phyloP scores from a whole-genome alignment of 768 basidiomycete genomes.

The Mycena rosella region DNA sequence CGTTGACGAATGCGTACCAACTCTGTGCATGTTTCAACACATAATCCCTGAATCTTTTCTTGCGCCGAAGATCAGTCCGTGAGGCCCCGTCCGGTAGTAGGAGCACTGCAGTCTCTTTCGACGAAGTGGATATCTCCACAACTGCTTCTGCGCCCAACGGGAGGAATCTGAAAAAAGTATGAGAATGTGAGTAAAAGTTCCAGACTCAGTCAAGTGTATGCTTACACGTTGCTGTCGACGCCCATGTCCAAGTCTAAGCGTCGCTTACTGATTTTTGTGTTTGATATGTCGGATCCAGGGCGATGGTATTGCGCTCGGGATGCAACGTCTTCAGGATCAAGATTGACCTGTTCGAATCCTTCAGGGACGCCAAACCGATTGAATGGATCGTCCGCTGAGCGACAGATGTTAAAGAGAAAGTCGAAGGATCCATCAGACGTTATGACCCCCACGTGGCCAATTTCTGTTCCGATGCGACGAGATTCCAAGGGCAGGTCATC shows the following conservation, averaged over 20 bases:
- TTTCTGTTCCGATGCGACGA: background rate
- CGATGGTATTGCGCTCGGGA: background rate
- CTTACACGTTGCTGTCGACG: slow-evolving; percentile 15
- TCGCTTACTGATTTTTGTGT: slow-evolving; percentile 8
- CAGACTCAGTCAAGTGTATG: background rate
- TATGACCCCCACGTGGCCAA: slow-evolving; percentile 33
- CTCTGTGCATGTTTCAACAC: slow-evolving; percentile 16
- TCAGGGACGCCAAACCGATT: slow-evolving; percentile 25
- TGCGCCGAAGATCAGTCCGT: slow-evolving; percentile 5
- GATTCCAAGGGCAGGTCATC: slow-evolving; percentile 7
- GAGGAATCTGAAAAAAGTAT: slow-evolving; percentile 1
- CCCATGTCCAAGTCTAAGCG: slow-evolving; percentile 9
- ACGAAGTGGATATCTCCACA: slow-evolving; percentile 17
- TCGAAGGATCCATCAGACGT: slow-evolving; percentile 33
- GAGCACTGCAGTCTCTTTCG: slow-evolving; percentile 24
- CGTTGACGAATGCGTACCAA: slow-evolving; percentile 30
- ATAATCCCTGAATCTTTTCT: slow-evolving; percentile 14
- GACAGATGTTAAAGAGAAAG: slow-evolving; percentile 33
- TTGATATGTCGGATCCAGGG: slow-evolving; percentile 18
- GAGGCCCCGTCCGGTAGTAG: slow-evolving; percentile 29
- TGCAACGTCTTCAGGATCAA: background rate
- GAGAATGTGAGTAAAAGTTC: background rate
- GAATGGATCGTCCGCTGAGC: slow-evolving; percentile 16
- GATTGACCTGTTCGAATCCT: slow-evolving; percentile 20
- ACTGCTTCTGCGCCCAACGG: slow-evolving; percentile 10